A percentile compares a stretch with the other conserved stretches of the same genome.
phyloP scores from a whole-genome alignment of 2,329 filamentous ascomycete genomes.

The Calonectria henricotiae region DNA sequence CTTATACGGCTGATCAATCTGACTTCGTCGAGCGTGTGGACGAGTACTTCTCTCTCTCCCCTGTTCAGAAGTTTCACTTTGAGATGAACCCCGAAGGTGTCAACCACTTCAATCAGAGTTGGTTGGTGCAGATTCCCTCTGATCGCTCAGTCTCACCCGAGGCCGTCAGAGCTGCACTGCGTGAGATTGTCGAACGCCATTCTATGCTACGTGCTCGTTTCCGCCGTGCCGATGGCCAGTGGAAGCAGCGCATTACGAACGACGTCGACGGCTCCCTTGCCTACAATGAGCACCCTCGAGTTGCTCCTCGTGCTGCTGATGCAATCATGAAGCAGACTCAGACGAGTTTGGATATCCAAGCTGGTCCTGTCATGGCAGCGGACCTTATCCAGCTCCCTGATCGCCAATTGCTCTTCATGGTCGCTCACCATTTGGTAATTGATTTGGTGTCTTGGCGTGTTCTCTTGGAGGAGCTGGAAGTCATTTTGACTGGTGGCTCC shows the following conservation, averaged over 20 bases:
- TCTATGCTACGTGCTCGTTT: slow-evolving; percentile 11
- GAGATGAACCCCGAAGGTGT: slow-evolving; percentile 14
- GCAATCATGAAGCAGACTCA: slow-evolving; percentile 34
- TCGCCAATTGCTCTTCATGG: slow-evolving; percentile 56
- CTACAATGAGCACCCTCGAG: slow-evolving; percentile 15
- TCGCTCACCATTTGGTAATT: slow-evolving; percentile 60
- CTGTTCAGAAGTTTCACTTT: slow-evolving; percentile 48
- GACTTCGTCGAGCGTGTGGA: slow-evolving; percentile 29
- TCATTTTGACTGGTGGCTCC: slow-evolving; percentile 49
- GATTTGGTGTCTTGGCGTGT: slow-evolving; percentile 67
- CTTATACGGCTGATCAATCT: background rate
- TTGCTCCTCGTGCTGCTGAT: slow-evolving; percentile 2
- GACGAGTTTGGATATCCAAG: slow-evolving; percentile 33
- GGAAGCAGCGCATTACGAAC: slow-evolving; percentile 41
- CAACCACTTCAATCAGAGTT: slow-evolving; percentile 20
- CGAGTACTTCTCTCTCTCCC: slow-evolving; percentile 40
- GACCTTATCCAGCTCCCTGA: slow-evolving; percentile 40
- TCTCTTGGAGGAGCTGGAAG: slow-evolving; percentile 55
- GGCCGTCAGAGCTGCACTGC: background rate
- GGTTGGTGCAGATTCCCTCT: slow-evolving; percentile 10
- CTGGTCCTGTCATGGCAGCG: slow-evolving; percentile 36
- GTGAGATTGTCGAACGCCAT: slow-evolving; percentile 2
- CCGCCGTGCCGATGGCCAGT: background rate
- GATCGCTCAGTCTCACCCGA: background rate
- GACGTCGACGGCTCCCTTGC: slow-evolving; percentile 12